Percentiles rank a stretch among this genome's conserved stretches.
Evolutionary conservation across 306 rosid species (phyloP).

Genomic region (Betula pendula): DNA sequence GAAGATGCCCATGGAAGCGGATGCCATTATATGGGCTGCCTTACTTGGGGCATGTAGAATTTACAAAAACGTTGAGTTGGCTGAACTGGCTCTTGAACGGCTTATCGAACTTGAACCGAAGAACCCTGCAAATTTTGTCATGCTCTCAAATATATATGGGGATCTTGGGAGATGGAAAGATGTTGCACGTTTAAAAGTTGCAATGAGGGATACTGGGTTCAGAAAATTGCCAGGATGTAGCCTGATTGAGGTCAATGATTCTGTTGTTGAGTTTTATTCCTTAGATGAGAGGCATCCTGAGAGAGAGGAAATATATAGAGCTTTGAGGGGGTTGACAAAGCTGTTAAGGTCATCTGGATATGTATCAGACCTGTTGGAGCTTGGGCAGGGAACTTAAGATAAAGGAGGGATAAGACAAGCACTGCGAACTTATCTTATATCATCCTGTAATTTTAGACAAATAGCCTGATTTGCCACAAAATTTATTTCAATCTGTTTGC

Average conservation of each 20-base stretch:
- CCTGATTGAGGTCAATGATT: constrained; percentile 42
- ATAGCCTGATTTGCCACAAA: not conserved
- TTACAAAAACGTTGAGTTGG: constrained; percentile 43
- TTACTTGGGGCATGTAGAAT: constrained; percentile 50
- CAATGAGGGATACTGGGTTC: constrained; percentile 47
- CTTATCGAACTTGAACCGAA: constrained; percentile 49
- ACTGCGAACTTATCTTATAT: not conserved
- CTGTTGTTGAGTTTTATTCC: constrained; percentile 40
- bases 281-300: constrained; percentile 42
- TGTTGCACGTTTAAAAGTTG: constrained; percentile 47
- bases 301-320: constrained; percentile 37
- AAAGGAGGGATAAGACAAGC: not conserved
- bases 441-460: not conserved
- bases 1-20: constrained; percentile 55
- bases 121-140: constrained; percentile 48
- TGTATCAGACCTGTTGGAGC: constrained; percentile 27
- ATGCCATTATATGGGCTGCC: constrained; percentile 55
- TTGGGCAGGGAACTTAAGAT: constrained; percentile 22
- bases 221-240: constrained; percentile 49
- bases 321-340: constrained; percentile 35
- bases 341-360: constrained; percentile 34
- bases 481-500: not conserved
- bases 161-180: constrained; percentile 61
- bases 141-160: constrained; percentile 53
- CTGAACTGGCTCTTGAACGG: constrained; percentile 40